A percentile compares a stretch with the other conserved stretches of the same genome.
phyloP scores from a whole-genome alignment of 2,329 filamentous ascomycete species.

The Aureobasidium leucospermi region DNA sequence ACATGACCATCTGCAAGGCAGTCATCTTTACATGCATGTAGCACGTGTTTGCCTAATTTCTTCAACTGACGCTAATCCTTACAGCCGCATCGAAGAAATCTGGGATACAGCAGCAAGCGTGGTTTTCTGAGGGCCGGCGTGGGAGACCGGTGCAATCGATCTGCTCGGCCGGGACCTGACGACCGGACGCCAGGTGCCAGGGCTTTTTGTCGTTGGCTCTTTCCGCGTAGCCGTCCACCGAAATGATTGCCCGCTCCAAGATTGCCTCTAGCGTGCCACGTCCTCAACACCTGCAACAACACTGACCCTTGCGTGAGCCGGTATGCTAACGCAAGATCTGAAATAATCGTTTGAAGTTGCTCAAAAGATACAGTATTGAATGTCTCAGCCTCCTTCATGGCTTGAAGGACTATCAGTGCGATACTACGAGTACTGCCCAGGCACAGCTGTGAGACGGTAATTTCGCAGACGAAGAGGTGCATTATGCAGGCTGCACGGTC shows the following conservation, averaged over 20 bases:
- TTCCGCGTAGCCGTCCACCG: conserved; percentile 6
- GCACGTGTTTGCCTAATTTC: neutral
- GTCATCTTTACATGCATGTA: conserved; percentile 2
- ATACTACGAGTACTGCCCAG: neutral
- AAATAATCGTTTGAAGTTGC: neutral
- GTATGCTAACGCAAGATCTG: conserved; percentile 1
- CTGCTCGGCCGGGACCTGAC: neutral
- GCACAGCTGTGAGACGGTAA: neutral
- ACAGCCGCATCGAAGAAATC: neutral
- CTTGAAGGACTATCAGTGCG: too few species aligned
- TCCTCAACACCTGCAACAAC: neutral
- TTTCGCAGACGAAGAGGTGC: neutral
- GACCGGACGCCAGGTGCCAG: neutral
- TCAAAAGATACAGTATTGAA: neutral
- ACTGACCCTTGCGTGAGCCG: neutral
- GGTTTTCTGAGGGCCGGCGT: neutral
- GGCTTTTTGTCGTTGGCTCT: neutral
- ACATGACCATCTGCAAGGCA: conserved; percentile 2
- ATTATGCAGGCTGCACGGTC: neutral
- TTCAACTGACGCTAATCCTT: neutral
- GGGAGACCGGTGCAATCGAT: neutral
- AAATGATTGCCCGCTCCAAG: neutral
- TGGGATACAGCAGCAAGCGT: neutral
- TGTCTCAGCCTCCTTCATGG: conserved; percentile 8
- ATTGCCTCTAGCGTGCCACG: neutral